Evolutionary conservation across 441 rosid species (phyloP).

Genomic region (Pelargonium citronellum): DNA sequence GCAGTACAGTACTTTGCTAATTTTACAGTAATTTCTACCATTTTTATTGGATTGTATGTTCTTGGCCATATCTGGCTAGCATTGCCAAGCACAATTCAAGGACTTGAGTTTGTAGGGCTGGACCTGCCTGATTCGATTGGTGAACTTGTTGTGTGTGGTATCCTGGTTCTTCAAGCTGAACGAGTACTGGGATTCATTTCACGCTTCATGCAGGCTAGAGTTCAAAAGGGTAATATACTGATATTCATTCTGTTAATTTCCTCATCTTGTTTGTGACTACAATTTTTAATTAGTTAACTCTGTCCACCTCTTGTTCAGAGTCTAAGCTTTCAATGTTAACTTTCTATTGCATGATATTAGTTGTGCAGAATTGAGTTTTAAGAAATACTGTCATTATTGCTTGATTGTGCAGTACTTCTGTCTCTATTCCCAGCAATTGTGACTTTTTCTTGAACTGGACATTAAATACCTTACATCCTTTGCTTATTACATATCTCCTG

Average conservation of each 20-base stretch:
- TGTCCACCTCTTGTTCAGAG: not conserved
- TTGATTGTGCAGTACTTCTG: too few relatives aligned
- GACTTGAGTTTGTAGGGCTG: slow-evolving; percentile 88
- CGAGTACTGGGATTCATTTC: slow-evolving; percentile 58
- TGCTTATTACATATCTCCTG: slow-evolving; percentile 2
- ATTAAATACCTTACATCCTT: not conserved
- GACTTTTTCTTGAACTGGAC: too few relatives aligned
- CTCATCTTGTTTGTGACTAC: slow-evolving; percentile 6
- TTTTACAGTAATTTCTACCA: slow-evolving; percentile 64
- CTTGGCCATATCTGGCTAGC: slow-evolving; percentile 64
- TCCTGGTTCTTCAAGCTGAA: slow-evolving; percentile 76
- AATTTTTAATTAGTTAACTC: not conserved
- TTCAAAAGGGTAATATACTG: slow-evolving; percentile 47
- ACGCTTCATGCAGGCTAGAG: slow-evolving; percentile 83
- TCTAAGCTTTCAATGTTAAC: not conserved
- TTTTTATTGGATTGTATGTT: slow-evolving; percentile 63
- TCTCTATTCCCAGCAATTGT: too few relatives aligned
- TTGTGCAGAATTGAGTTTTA: too few relatives aligned
- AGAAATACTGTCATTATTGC: too few relatives aligned
- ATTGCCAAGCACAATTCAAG: slow-evolving; percentile 58
- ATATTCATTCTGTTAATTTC: slow-evolving; percentile 14
- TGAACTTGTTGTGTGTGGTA: slow-evolving; percentile 73
- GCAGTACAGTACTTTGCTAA: slow-evolving; percentile 79
- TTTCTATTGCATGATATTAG: not conserved
- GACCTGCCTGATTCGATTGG: slow-evolving; percentile 96